Evolutionary conservation across 139 green algal genomes (phyloP), one percentile per base, ranked within the genome.

Genomic region (Tetradesmus obliquus): DNA sequence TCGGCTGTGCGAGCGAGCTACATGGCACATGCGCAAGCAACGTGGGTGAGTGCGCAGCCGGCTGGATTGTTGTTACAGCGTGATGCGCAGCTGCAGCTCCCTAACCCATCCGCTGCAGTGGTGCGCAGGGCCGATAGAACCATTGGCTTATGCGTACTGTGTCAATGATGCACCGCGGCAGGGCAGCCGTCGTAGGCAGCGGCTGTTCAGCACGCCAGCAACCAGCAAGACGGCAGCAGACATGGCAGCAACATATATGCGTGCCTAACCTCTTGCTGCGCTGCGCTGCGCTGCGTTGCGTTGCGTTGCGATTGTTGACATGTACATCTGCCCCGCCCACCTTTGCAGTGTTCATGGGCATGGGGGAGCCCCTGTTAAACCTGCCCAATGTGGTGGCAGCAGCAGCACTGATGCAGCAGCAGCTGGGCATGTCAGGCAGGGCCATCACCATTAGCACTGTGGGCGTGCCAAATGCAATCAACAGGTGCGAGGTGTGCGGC

Each of bases 361-460:
- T 94, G 91, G 93, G 93, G 13, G 93, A 95, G 90, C 93, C 91
- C 55, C 97, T 99, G 92, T 95, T 99, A 0, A 99, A 99, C 94
- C 88, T 99, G 74, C 95, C 94, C 0, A 90, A 93, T 54, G 98
- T 99, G 7, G 15, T 98, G 19, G 55, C 80, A 0, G 96, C 98
- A 4, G 92, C 95, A 55, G 54, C 91, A 3, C 92, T 95, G 20
- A 89, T 99, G 24, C 99, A 99, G 93, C 86, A 97, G 87, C 94
- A 97, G 22, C 69, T 99, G 58, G 97, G 97, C 80, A 97, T 99
- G 24, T 87, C 71, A 22, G 97, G 93, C 96, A 51, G 96, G 92
- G 15, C 96, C 92, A 99, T 99, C 87, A 99, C 98, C 45, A 97
- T 99, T 71, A 98, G 94, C n/a, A 99, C 98, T 0, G 98, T 99